These are phyloP conservation scores for Cicer yamashitae DNA, from an alignment of 306 rosid species.

Conservation along the genomic window DNA sequence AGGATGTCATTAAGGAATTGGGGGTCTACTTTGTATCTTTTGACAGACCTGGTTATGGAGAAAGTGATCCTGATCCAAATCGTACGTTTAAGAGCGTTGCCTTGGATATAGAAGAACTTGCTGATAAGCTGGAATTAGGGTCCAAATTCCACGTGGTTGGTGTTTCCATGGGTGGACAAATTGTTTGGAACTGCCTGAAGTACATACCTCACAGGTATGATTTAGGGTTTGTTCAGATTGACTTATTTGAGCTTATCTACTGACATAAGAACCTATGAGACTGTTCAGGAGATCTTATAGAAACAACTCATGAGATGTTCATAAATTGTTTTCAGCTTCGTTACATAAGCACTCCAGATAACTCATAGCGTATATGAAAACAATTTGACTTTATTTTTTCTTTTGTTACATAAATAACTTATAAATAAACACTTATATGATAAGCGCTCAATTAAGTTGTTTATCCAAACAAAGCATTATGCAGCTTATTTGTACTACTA, in stretches of 20 bases:
- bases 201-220: constrained; percentile 85
- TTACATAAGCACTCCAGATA: no score
- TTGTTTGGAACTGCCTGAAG: constrained; percentile 78
- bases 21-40: constrained; percentile 73
- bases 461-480: background rate
- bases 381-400: background rate
- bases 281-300: background rate
- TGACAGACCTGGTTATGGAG: constrained; percentile 96
- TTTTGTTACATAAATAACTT: background rate
- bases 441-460: background rate
- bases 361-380: background rate
- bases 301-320: background rate
- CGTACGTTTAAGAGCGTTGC: constrained; percentile 74
- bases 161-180: constrained; percentile 85
- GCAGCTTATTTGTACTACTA: background rate
- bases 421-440: background rate
- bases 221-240: background rate
- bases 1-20: constrained; percentile 66
- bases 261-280: background rate
- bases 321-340: background rate
- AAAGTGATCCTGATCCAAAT: constrained; percentile 92
- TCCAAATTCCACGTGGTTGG: constrained; percentile 79
- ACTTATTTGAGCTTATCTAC: background rate
- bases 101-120: constrained; percentile 84
- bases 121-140: constrained; percentile 78